Conservation (phyloP, 2,329 filamentous ascomycete species). For the Apiospora aurea region DNA sequence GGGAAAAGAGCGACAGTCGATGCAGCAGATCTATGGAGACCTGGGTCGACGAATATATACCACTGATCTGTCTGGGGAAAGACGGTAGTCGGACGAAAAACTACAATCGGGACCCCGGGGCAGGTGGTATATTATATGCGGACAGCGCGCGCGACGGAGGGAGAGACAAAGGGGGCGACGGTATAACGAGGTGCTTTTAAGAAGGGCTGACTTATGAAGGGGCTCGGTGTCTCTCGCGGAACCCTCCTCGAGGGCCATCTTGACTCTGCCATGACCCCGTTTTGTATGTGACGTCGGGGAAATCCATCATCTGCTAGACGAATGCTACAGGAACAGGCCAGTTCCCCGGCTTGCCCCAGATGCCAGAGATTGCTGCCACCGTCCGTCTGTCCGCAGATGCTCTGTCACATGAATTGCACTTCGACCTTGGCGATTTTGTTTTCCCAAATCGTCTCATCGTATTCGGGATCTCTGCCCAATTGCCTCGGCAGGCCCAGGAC, state of each 20-base stretch:
- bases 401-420: background rate
- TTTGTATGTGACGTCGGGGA: background rate
- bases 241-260: background rate
- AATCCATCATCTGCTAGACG: background rate
- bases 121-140: background rate
- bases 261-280: background rate
- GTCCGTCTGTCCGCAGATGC: background rate
- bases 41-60: conserved; percentile 9
- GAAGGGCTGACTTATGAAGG: background rate
- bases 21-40: conserved; percentile 10
- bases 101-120: background rate
- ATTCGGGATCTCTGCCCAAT: background rate
- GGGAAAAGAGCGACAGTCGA: background rate
- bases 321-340: background rate
- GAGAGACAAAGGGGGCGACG: background rate
- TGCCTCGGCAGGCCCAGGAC: background rate
- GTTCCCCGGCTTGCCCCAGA: conserved; percentile 2
- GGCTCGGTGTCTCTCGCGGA: background rate
- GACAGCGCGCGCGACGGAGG: background rate
- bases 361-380: background rate
- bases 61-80: background rate
- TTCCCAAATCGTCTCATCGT: background rate
- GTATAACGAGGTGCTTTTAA: background rate
- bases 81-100: background rate
- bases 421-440: background rate